Evolutionary conservation across 192 early-diverging fungal genomes (phyloP).

Genomic region (Mortierella alpina): DNA sequence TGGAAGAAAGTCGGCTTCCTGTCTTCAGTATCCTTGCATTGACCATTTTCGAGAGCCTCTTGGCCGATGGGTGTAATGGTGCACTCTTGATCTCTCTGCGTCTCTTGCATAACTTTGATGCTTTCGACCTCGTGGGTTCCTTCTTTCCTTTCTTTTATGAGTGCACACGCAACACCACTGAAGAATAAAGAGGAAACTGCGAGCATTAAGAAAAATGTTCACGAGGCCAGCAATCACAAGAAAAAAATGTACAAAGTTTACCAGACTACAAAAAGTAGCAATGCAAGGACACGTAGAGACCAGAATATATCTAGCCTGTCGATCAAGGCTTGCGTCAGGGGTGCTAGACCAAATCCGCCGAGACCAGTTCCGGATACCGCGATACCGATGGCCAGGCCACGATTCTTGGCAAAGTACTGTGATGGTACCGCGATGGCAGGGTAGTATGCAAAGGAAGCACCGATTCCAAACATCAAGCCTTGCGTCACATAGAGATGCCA

Average conservation of each 20-base stretch:
- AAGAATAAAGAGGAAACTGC: too few relatives aligned
- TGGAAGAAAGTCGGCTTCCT: slow-evolving; percentile 21
- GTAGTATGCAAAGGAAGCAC: slow-evolving; percentile 66
- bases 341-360: slow-evolving; percentile 72
- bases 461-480: slow-evolving; percentile 73
- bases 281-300: slow-evolving; percentile 47
- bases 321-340: slow-evolving; percentile 54
- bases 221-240: neutral
- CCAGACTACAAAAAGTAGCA: slow-evolving; percentile 56
- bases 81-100: neutral
- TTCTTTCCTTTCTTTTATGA: slow-evolving; percentile 28
- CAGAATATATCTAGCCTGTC: slow-evolving; percentile 48
- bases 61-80: neutral
- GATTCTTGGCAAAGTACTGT: slow-evolving; percentile 68
- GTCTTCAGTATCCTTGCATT: neutral
- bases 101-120: neutral
- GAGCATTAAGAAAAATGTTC: neutral
- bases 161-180: slow-evolving; percentile 22
- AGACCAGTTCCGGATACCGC: slow-evolving; percentile 75
- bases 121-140: neutral
- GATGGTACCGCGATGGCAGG: slow-evolving; percentile 70
- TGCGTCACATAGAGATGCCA: slow-evolving; percentile 81
- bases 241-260: slow-evolving; percentile 1
- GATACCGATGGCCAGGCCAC: slow-evolving; percentile 74
- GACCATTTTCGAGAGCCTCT: neutral